Evolutionary conservation across 768 basidiomycete genomes (phyloP).

Genomic region (Hydnum rufescens): DNA sequence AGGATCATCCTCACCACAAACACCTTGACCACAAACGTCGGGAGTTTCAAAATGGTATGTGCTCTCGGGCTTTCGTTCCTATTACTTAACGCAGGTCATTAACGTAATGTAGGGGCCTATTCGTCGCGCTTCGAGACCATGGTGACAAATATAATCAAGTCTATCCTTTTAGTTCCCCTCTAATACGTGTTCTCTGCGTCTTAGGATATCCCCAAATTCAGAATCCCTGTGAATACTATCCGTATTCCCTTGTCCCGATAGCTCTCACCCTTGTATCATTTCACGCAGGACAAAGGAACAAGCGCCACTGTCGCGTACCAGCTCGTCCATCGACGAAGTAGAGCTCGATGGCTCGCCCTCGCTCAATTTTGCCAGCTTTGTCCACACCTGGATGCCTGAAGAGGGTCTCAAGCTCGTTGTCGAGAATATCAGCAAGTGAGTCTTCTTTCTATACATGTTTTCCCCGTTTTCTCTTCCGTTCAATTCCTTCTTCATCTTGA

Average conservation of each 20-base stretch:
- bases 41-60: slow-evolving; percentile 13
- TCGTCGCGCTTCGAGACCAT: slow-evolving; percentile 14
- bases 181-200: not conserved
- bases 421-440: slow-evolving; percentile 37
- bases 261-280: not conserved
- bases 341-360: slow-evolving; percentile 33
- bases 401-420: slow-evolving; percentile 34
- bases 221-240: slow-evolving; percentile 11
- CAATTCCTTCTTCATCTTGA: slow-evolving; percentile 3
- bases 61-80: not conserved
- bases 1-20: slow-evolving; percentile 16
- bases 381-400: slow-evolving; percentile 43
- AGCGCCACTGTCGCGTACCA: slow-evolving; percentile 17
- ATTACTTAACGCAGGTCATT: not conserved
- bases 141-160: not conserved
- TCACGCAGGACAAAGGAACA: not conserved
- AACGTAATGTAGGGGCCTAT: slow-evolving; percentile 10
- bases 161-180: not conserved
- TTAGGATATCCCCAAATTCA: slow-evolving; percentile 16
- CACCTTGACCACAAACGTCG: slow-evolving; percentile 10
- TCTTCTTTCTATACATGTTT: not conserved
- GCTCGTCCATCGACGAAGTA: slow-evolving; percentile 33
- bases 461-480: too few relatives aligned
- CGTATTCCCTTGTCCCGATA: not conserved
- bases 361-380: slow-evolving; percentile 36